Conservation (phyloP, 139 green algal species). For the Chlamydomonas schloesseri region DNA sequence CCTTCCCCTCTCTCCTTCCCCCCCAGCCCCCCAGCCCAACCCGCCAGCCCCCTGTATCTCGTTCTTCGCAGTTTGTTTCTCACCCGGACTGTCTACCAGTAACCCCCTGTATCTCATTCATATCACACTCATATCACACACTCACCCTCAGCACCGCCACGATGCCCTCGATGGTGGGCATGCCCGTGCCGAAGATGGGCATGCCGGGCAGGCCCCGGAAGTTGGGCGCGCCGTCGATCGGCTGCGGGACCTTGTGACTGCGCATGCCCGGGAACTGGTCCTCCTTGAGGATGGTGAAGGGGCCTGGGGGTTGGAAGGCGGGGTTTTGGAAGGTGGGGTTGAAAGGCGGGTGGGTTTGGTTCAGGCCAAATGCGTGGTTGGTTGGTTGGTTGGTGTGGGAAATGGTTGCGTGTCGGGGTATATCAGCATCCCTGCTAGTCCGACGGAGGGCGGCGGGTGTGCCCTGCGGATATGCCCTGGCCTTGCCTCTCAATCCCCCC, state of each 20-base stretch:
- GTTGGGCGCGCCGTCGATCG: slow-evolving; percentile 84
- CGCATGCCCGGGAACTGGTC: slow-evolving; percentile 88
- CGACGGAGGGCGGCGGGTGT: no score
- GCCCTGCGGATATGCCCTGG: no score
- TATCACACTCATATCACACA: no score
- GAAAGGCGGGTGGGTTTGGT: background rate
- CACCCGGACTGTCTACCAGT: no score
- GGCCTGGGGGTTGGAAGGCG: background rate
- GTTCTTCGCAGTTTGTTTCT: no score
- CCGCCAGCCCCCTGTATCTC: no score
- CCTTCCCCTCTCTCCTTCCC: background rate
- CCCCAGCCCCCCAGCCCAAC: background rate
- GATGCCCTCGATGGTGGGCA: slow-evolving; percentile 91
- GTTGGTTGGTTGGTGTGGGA: no score
- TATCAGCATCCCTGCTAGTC: no score
- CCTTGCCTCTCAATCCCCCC: no score
- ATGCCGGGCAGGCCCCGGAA: slow-evolving; percentile 71
- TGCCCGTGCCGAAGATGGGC: slow-evolving; percentile 90
- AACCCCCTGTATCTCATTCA: no score
- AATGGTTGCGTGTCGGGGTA: no score
- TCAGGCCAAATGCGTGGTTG: background rate
- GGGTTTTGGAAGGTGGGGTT: background rate
- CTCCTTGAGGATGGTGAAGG: slow-evolving; percentile 92
- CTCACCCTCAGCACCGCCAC: slow-evolving; percentile 66
- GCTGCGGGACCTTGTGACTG: slow-evolving; percentile 49